Percentiles rank a stretch among this genome's conserved stretches.
Conservation (phyloP, 306 rosid genomes). For the Corylus heterophylla region DNA sequence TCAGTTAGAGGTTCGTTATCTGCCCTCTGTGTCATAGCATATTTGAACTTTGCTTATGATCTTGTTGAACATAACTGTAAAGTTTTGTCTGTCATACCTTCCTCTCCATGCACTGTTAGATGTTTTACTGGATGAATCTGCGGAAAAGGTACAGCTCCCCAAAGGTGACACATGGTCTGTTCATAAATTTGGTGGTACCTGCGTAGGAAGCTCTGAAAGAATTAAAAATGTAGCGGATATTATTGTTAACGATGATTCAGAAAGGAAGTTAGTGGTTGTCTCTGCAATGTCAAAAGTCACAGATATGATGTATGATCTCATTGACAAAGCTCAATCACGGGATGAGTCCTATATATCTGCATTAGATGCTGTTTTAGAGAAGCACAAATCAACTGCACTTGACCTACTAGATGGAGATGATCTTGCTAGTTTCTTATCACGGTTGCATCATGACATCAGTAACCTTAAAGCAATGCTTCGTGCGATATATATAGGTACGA, state of each 20-base stretch:
- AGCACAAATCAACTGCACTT: slow-evolving; percentile 75
- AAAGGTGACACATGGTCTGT: slow-evolving; percentile 91
- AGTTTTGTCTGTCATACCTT: not conserved
- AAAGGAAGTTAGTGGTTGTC: slow-evolving; percentile 82
- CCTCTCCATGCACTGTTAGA: slow-evolving; percentile 31
- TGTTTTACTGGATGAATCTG: slow-evolving; percentile 39
- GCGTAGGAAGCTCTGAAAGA: slow-evolving; percentile 84
- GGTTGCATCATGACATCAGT: slow-evolving; percentile 63
- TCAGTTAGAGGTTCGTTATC: slow-evolving; percentile 37
- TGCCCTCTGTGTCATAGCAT: not conserved
- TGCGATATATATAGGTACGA: slow-evolving; percentile 86
- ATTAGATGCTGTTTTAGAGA: slow-evolving; percentile 73
- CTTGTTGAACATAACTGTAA: not conserved
- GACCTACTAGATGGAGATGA: slow-evolving; percentile 82
- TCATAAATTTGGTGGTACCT: slow-evolving; percentile 97
- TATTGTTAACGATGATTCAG: slow-evolving; percentile 69
- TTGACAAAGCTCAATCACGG: slow-evolving; percentile 83
- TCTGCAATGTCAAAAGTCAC: slow-evolving; percentile 99
- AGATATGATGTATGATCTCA: slow-evolving; percentile 95
- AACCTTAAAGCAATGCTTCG: slow-evolving; percentile 97
- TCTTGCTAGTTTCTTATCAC: slow-evolving; percentile 69
- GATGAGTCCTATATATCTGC: slow-evolving; percentile 80
- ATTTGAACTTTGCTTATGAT: not conserved
- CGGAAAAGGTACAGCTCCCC: slow-evolving; percentile 57
- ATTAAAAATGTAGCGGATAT: slow-evolving; percentile 78